A percentile compares a stretch with the other conserved stretches of the same genome.
Conservation (phyloP, 129 eudicot genomes). For the Saussurea involucrata region DNA sequence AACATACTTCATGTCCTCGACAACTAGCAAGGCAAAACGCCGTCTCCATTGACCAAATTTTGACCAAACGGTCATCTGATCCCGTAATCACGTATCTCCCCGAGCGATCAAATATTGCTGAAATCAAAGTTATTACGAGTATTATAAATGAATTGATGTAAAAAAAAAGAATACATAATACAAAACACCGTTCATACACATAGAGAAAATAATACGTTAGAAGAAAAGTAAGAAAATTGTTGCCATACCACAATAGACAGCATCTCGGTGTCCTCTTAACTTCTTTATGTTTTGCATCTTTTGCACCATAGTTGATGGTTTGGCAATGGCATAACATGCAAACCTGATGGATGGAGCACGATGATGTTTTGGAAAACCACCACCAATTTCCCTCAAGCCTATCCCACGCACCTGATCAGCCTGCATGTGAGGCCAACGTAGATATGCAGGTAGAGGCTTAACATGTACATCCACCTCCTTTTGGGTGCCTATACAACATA, state of each 20-base stretch:
- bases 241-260: constrained; percentile 90
- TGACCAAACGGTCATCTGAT: constrained; percentile 96
- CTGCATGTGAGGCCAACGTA: constrained; percentile 99
- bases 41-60: constrained; percentile 99
- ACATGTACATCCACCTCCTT: constrained; percentile 41
- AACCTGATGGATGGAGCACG: constrained; percentile 92
- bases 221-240: background rate
- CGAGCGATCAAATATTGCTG: constrained; percentile 90
- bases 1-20: constrained; percentile 97
- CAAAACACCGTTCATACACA: background rate
- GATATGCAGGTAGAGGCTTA: constrained; percentile 58
- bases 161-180: background rate
- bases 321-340: constrained; percentile 89
- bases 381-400: constrained; percentile 86
- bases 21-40: constrained; percentile 93
- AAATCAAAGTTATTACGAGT: background rate
- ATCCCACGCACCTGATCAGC: constrained; percentile 92
- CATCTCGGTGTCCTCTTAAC: constrained; percentile 91
- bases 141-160: background rate
- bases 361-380: constrained; percentile 91
- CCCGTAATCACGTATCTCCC: constrained; percentile 98
- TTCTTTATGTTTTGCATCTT: constrained; percentile 90
- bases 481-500: constrained; percentile 43
- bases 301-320: constrained; percentile 87
- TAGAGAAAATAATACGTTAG: background rate